phyloP scores from a whole-genome alignment of 2,329 filamentous ascomycete species.

The Claviceps sorghi region DNA sequence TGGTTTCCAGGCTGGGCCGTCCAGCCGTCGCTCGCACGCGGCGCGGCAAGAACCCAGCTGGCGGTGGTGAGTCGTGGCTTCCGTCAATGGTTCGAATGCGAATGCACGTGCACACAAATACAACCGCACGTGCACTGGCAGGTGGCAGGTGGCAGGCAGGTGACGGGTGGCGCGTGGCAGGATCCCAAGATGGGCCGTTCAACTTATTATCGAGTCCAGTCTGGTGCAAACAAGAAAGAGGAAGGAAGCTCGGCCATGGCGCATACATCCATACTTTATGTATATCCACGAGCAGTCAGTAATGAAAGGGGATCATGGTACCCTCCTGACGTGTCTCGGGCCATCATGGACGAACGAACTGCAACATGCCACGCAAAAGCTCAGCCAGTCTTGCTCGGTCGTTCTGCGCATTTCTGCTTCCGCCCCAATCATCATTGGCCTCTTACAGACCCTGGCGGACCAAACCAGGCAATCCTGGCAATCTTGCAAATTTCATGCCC shows the following conservation, averaged over 20 bases:
- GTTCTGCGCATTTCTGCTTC: background rate
- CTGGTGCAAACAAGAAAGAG: too few species aligned
- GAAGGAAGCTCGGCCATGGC: too few species aligned
- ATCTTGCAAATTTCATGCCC: background rate
- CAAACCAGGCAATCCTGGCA: background rate
- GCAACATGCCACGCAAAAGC: background rate
- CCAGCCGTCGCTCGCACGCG: background rate
- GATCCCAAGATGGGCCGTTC: background rate
- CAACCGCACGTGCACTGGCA: background rate
- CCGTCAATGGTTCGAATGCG: background rate
- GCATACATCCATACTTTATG: too few species aligned
- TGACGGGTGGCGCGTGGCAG: background rate
- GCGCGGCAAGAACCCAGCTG: background rate
- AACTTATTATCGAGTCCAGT: background rate
- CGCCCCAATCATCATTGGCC: background rate
- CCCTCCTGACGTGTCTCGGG: background rate
- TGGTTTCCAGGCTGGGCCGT: too few species aligned
- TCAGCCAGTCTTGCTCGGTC: too few species aligned
- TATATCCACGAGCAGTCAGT: too few species aligned
- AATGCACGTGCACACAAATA: background rate
- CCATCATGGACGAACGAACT: background rate
- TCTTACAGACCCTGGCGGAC: background rate
- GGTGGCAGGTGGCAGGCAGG: background rate
- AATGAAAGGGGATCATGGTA: background rate
- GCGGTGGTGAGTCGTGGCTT: background rate